Base-by-base conservation (phyloP, 352 stramenopile genomes). In the Phytopythium aichiense region DNA sequence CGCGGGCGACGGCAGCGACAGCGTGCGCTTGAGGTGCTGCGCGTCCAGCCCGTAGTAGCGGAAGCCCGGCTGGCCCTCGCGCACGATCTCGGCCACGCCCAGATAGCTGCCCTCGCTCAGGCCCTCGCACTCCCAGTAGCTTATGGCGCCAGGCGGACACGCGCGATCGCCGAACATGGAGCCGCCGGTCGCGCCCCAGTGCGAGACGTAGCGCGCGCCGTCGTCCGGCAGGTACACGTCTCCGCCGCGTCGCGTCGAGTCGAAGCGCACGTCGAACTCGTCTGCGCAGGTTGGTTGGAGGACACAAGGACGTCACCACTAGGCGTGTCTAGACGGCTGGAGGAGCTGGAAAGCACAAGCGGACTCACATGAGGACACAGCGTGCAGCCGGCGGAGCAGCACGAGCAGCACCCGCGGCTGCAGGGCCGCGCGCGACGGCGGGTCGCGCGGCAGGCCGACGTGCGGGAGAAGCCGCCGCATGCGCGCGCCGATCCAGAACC, bases 71-170 rank as follows among this genome's bases (percentile, higher is more conserved):
- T 80, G 63, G 16, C 67, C 69, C 30, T 65, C 69, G 4, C 56
- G 56, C 25, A 78, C 61, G 31, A 82, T 50, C 23, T 82, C 74
- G 2, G 74, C 64, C 48, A 89, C 56, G 30, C 79, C 81, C 16
- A 88, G 63, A 60, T 88, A 87, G 61, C 77, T 81, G 49, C 76
- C 77, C 68, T 83, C 76, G 51, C 73, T 86, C n/a, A 91, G 60
- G 0, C 81, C 79, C 20, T 74, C 59, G 61, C 73, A 84, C 53
- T 91, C 81, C 79, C 81, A 91, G 64, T 91, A 91, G 67, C 79
- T 91, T 56, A 84, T 79, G 1, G 69, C 63, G 11, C 65, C 49
- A 0, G 58, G 60, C 15, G 57, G 31, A 68, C 81, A 91, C 7
- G 52, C 37, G n/a, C 64, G 69, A 61, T 89, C 69, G 1, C 77